Evolutionary conservation across 169 alveolate genomes (phyloP), one percentile per base, ranked within the genome.

Genomic region (Eimeria acervulina): DNA sequence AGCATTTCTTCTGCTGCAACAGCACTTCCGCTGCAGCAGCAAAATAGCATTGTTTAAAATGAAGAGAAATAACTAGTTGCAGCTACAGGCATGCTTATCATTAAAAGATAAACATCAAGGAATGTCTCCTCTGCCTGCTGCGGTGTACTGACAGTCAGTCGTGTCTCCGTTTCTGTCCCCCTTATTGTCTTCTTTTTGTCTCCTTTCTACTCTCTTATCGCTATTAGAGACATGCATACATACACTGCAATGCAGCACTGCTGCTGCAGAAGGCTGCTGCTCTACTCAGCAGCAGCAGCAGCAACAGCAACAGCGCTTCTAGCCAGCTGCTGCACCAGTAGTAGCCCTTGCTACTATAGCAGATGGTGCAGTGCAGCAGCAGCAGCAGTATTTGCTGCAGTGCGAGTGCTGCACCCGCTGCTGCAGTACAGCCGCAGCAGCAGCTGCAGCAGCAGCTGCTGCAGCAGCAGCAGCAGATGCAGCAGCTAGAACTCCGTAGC

Each of bases 401-500:
- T 26, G 40, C 66, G 15, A 17, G 26, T 7, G 66, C 66, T 55
- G 26, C 66, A 2, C 5, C 66, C 13, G 40, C 7, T 12, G 19
- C 55, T 47, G 55, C 55, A 7, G 55, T 47, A 12, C 55, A 7
- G 55, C 78, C 12, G 78, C 40, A 7, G 78, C 78, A 7, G n/a
- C 78, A 66, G 38, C 33, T n/a, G 78, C 78, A 66, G 78, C 78
- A 66, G 40, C 36, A n/a, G n/a, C 33, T 66, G 78, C 78, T 13
- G 78, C 78, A n/a, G 78, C 85, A 47, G 55, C 55, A 47, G 12
- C 33, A 74, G 33, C n/a, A 7, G 12, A 47, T 47, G 55, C 55
- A 7, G 55, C 55, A 47, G 55, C 55, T 47, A 47, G 12, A 47
- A 74, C 15, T 74, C 85, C 15, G 59, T 74, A 2, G 85, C 55